A percentile compares a stretch with the other conserved stretches of the same genome.
These are phyloP conservation scores for Cercophora scortea DNA, from an alignment of 495 filamentous ascomycete genomes.

Conservation along the genomic window DNA sequence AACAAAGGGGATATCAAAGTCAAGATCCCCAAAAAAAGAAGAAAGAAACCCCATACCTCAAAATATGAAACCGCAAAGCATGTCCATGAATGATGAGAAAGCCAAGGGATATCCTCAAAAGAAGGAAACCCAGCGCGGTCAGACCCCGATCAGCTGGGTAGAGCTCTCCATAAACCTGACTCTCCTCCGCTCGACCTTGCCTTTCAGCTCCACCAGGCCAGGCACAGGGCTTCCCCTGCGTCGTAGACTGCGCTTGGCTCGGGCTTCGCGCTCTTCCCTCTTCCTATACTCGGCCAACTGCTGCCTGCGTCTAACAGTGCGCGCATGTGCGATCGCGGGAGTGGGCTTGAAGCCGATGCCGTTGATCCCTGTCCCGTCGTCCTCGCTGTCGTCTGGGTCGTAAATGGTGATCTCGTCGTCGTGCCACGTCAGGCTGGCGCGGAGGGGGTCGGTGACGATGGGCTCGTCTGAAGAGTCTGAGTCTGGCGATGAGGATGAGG, in stretches of 20 bases:
- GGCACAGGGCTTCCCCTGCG: slow-evolving; percentile 33
- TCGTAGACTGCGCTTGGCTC: slow-evolving; percentile 62
- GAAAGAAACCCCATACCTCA: neutral
- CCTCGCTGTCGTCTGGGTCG: slow-evolving; percentile 61
- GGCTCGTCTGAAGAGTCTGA: slow-evolving; percentile 4
- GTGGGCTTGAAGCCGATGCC: slow-evolving; percentile 91
- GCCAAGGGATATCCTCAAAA: neutral
- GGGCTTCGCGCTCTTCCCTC: slow-evolving; percentile 76
- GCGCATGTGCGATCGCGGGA: slow-evolving; percentile 67
- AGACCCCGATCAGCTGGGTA: slow-evolving; percentile 5
- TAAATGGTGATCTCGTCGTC: slow-evolving; percentile 81
- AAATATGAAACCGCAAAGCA: neutral
- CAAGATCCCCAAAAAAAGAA: neutral
- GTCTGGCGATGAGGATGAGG: neutral
- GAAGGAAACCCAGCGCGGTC: neutral
- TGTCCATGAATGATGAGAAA: neutral
- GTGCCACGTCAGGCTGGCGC: slow-evolving; percentile 65
- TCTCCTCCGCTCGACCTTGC: slow-evolving; percentile 15
- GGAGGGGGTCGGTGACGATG: slow-evolving; percentile 40
- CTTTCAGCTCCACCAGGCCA: slow-evolving; percentile 9
- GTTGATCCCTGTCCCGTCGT: slow-evolving; percentile 76
- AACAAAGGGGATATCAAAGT: too few relatives aligned
- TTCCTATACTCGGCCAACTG: slow-evolving; percentile 80
- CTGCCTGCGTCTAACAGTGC: slow-evolving; percentile 65
- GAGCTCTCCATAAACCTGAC: slow-evolving; percentile 27